Evolutionary conservation across 2,329 filamentous ascomycete genomes (phyloP).

Genomic region (Aureobasidium sp.): DNA sequence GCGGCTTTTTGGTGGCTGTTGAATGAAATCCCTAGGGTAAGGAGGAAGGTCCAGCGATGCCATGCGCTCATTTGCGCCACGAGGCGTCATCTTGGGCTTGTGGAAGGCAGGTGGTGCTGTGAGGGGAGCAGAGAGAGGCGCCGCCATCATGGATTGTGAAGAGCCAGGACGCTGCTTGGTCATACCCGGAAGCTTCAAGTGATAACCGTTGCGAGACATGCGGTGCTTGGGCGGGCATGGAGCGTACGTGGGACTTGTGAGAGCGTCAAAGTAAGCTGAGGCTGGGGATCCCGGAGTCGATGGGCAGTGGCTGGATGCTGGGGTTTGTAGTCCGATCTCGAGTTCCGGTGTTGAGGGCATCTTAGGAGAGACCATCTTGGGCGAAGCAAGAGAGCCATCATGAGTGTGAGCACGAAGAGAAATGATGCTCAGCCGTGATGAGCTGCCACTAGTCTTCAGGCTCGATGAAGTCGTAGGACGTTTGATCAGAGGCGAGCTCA

Average conservation of each 20-base stretch:
- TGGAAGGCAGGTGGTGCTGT: background rate
- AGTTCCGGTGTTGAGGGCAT: constrained; percentile 10
- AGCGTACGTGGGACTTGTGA: background rate
- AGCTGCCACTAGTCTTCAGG: background rate
- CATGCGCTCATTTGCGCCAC: background rate
- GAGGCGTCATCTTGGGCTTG: constrained; percentile 6
- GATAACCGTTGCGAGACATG: constrained; percentile 5
- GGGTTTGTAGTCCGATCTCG: background rate
- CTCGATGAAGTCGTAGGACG: background rate
- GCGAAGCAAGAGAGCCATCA: background rate
- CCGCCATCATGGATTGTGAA: background rate
- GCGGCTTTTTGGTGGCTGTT: background rate
- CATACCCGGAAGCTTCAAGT: background rate
- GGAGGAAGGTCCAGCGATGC: constrained; percentile 1
- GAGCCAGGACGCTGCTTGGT: constrained; percentile 2
- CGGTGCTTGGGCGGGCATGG: constrained; percentile 1
- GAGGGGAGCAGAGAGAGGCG: background rate
- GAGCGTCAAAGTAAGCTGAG: constrained; percentile 8
- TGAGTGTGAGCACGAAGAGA: constrained; percentile 1
- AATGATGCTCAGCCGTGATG: constrained; percentile 9
- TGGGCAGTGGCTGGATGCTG: constrained; percentile 3
- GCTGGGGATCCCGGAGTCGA: constrained; percentile 2
- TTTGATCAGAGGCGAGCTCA: background rate
- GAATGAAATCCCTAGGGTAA: background rate
- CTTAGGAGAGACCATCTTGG: background rate